Evolutionary conservation across 1,284 basidiomycete genomes (phyloP).

Genomic region (Rhodotorula mucilaginosa): DNA sequence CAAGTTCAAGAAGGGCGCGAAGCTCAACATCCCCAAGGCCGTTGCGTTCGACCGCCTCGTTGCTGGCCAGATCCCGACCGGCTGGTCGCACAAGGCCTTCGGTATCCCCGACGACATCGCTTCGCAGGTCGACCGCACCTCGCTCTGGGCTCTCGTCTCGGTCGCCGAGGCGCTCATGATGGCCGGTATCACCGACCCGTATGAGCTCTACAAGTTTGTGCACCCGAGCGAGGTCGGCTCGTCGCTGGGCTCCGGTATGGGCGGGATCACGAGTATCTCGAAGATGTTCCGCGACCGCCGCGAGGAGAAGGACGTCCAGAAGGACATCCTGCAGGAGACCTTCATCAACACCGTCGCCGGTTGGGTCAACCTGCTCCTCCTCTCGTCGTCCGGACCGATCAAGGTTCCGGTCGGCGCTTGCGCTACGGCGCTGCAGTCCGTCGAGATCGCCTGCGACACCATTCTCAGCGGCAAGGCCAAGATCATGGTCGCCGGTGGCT

Average conservation of each 20-base stretch:
- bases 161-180: conserved; percentile 93
- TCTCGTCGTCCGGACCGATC: conserved; percentile 93
- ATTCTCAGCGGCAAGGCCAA: conserved; percentile 94
- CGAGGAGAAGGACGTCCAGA: conserved; percentile 95
- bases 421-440: conserved; percentile 93
- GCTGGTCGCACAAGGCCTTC: conserved; percentile 92
- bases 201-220: conserved; percentile 92
- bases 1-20: conserved; percentile 97
- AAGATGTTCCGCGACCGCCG: conserved; percentile 99
- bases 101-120: conserved; percentile 98
- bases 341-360: conserved; percentile 98
- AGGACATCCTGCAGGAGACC: conserved; percentile 96
- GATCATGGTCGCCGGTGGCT: conserved; percentile 98
- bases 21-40: conserved; percentile 89
- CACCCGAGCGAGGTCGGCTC: conserved; percentile 96
- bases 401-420: conserved; percentile 99
- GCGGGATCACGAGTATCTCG: conserved; percentile 70
- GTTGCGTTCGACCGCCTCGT: conserved; percentile 92
- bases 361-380: conserved; percentile 90
- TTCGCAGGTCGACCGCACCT: conserved; percentile 88
- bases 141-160: conserved; percentile 93
- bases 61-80: conserved; percentile 93
- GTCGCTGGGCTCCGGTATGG: conserved; percentile 93
- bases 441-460: conserved; percentile 96
- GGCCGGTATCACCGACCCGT: conserved; percentile 96